Base-by-base conservation (phyloP, 1,284 basidiomycete species). In the Schizophyllum amplum region DNA sequence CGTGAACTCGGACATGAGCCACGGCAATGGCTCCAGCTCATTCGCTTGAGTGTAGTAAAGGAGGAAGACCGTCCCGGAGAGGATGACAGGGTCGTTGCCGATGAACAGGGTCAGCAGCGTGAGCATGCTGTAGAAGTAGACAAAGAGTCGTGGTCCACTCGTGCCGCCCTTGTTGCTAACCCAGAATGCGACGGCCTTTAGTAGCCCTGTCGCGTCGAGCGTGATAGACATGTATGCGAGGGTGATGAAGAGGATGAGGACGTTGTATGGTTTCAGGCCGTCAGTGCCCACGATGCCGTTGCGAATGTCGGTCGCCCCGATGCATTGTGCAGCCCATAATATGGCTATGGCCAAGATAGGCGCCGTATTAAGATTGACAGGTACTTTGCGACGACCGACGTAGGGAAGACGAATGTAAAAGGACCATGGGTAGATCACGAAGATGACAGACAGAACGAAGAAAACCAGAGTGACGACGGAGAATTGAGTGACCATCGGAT, bases 191-290 rank as follows among this genome's bases (percentile, higher is more conserved):
- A 94, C 83, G 52, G 87, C 90, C 51, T 90, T 84, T 4, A 98
- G 78, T 11, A 96, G 76, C 1, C 96, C 95, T 0, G 93, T 94
- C 6, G 88, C 81, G 66, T 99, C 95, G 46, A 98, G 80, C 0
- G 93, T 93, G 53, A 98, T 89, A 3, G 95, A 87, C 74, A 98
- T 90, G 73, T 98, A 99, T 0, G 94, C 94, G 55, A 98, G 78
- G 1, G 90, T 91, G 62, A 94, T 84, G 73, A 98, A 98, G 4
- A 98, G 76, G 24, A 92, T 90, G 70, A 98, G 83, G 60, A 98
- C 94, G 69, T 97, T 93, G 66, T 95, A 92, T 0, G 96, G 95
- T 62, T 91, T 82, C 47, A 98, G 82, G 2, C 89, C 89, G 52
- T 86, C 86, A 27, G 51, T 66, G 11, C 88, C 88, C 23, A 88